phyloP scores from a whole-genome alignment of 352 stramenopile species.

The Pythium utonaiense region DNA sequence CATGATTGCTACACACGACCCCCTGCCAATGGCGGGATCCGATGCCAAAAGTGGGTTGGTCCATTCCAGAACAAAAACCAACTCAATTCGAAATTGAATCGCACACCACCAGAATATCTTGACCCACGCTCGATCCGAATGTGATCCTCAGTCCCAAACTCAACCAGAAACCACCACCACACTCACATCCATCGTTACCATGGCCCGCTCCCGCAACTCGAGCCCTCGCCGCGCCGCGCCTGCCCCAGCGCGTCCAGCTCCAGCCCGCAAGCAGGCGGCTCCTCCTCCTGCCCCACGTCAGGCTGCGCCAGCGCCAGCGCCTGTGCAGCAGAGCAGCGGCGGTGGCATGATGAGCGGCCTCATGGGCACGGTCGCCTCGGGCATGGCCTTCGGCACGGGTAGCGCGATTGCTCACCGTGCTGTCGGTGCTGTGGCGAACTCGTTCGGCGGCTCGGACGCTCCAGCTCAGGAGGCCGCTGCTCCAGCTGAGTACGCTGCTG shows the following conservation, averaged over 20 bases:
- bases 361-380: conserved; percentile 94
- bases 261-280: conserved; percentile 27
- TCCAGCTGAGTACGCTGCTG: conserved; percentile 24
- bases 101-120: conserved; percentile 16
- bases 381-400: conserved; percentile 98
- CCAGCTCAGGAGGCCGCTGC: conserved; percentile 28
- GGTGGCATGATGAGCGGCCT: conserved; percentile 93
- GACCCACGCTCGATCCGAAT: neutral
- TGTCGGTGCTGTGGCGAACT: conserved; percentile 71
- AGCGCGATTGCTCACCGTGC: conserved; percentile 94
- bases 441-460: conserved; percentile 58
- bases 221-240: conserved; percentile 31
- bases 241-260: conserved; percentile 41
- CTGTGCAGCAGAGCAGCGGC: conserved; percentile 43
- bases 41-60: neutral
- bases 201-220: conserved; percentile 71
- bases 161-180: conserved; percentile 7
- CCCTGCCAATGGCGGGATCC: neutral
- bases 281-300: conserved; percentile 54
- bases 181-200: conserved; percentile 15
- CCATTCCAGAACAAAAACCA: conserved; percentile 1
- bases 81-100: conserved; percentile 17
- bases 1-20: neutral
- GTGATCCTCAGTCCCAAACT: conserved; percentile 20
- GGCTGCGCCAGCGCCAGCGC: conserved; percentile 46